These are phyloP conservation scores for Penicillium paxilli DNA, from an alignment of 495 filamentous ascomycete genomes.

Conservation along the genomic window DNA sequence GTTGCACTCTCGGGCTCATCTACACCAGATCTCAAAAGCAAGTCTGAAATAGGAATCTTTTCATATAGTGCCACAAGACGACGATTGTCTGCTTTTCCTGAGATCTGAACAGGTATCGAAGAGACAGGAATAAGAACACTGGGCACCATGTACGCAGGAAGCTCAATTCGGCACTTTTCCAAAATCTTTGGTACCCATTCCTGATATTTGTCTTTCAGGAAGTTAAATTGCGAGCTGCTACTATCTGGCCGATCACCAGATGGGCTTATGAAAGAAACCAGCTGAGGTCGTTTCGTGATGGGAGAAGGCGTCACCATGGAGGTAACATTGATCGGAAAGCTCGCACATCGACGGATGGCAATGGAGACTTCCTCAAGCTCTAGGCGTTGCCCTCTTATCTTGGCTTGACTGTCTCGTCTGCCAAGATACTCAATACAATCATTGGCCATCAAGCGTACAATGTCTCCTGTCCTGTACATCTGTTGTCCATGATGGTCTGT, in stretches of 20 bases:
- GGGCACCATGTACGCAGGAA: slow-evolving; percentile 46
- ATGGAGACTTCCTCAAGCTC: slow-evolving; percentile 38
- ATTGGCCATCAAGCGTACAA: slow-evolving; percentile 15
- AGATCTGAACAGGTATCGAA: slow-evolving; percentile 22
- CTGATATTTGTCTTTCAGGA: background rate
- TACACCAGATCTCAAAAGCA: background rate
- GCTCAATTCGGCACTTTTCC: slow-evolving; percentile 16
- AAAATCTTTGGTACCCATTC: slow-evolving; percentile 14
- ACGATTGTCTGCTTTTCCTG: slow-evolving; percentile 39
- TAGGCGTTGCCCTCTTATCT: slow-evolving; percentile 38
- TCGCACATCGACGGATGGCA: slow-evolving; percentile 22
- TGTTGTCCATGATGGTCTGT: slow-evolving; percentile 14
- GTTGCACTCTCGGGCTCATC: background rate
- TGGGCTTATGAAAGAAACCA: slow-evolving; percentile 22
- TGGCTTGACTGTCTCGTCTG: slow-evolving; percentile 13
- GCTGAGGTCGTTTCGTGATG: slow-evolving; percentile 18
- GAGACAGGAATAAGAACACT: slow-evolving; percentile 27
- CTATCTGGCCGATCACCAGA: background rate
- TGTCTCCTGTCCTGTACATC: slow-evolving; percentile 15
- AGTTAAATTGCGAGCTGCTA: background rate
- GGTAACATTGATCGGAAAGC: slow-evolving; percentile 18
- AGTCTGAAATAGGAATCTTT: slow-evolving; percentile 9
- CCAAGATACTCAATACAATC: slow-evolving; percentile 14
- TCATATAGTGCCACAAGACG: slow-evolving; percentile 21
- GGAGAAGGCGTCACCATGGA: slow-evolving; percentile 25